phyloP scores from a whole-genome alignment of 1,139 yeast species.

The Nakaseomyces kungkrabaensis region DNA sequence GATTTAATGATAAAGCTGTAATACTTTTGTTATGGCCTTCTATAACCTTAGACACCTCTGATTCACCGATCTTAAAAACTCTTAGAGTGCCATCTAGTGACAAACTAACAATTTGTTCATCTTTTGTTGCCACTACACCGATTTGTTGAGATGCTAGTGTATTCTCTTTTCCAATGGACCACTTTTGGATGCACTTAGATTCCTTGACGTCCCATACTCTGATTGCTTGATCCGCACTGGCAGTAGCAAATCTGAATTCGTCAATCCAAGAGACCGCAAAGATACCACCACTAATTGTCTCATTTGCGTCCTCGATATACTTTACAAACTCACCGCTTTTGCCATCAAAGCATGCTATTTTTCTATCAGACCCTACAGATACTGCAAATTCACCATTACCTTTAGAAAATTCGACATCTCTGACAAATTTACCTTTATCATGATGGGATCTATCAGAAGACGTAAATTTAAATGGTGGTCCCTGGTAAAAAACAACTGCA shows the following conservation, averaged over 20 bases:
- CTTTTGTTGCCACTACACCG: slow-evolving; percentile 61
- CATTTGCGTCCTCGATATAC: slow-evolving; percentile 45
- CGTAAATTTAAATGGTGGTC: slow-evolving; percentile 88
- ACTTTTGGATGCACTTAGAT: slow-evolving; percentile 35
- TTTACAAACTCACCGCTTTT: slow-evolving; percentile 66
- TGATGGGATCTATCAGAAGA: slow-evolving; percentile 67
- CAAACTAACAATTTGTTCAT: slow-evolving; percentile 50
- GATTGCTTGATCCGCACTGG: slow-evolving; percentile 73
- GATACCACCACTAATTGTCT: slow-evolving; percentile 53
- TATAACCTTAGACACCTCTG: slow-evolving; percentile 37
- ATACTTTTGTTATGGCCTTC: slow-evolving; percentile 78
- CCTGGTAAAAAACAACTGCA: slow-evolving; percentile 72
- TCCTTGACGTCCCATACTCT: slow-evolving; percentile 49
- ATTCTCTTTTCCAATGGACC: slow-evolving; percentile 34
- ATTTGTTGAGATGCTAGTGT: slow-evolving; percentile 60
- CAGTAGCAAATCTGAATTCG: slow-evolving; percentile 55
- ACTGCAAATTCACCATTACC: slow-evolving; percentile 58
- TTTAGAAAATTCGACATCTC: slow-evolving; percentile 78
- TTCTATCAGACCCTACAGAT: slow-evolving; percentile 83
- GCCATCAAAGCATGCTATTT: slow-evolving; percentile 74
- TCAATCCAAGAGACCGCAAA: slow-evolving; percentile 68
- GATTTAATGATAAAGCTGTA: slow-evolving; percentile 43
- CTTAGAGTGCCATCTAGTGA: slow-evolving; percentile 66
- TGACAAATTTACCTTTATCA: slow-evolving; percentile 50
- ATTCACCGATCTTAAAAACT: slow-evolving; percentile 22